Evolutionary conservation across 331 rosid genomes (phyloP).

Genomic region (Quercus tomentella): DNA sequence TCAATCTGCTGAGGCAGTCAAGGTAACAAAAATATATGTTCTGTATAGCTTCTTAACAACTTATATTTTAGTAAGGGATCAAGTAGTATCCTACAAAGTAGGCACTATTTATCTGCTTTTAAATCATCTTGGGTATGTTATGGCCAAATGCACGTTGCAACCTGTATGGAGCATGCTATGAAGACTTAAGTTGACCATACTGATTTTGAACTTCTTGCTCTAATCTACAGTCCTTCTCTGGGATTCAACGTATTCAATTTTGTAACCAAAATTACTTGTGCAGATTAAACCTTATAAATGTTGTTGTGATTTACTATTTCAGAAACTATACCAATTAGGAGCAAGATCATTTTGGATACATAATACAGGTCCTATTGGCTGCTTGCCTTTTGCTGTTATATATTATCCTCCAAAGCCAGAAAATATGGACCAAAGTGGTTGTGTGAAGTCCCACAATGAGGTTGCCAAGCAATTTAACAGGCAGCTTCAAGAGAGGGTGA

Average conservation of each 20-base stretch:
- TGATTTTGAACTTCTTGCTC: background rate
- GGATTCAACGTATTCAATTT: background rate
- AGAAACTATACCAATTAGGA: slow-evolving; percentile 28
- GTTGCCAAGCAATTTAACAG: slow-evolving; percentile 20
- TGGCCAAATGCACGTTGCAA: background rate
- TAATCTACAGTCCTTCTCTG: background rate
- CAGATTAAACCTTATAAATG: background rate
- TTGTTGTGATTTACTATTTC: background rate
- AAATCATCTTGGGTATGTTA: background rate
- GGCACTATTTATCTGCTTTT: background rate
- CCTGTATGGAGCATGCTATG: background rate
- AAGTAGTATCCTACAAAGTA: background rate
- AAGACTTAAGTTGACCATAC: background rate
- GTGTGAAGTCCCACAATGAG: slow-evolving; percentile 20
- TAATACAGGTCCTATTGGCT: slow-evolving; percentile 29
- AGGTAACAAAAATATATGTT: slow-evolving; percentile 7
- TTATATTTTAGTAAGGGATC: too few relatives aligned
- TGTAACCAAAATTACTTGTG: background rate
- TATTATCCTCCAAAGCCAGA: slow-evolving; percentile 8
- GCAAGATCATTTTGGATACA: slow-evolving; percentile 24
- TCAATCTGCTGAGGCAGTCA: slow-evolving; percentile 11
- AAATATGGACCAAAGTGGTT: slow-evolving; percentile 16
- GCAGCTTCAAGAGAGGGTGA: slow-evolving; percentile 12
- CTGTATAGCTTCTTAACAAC: background rate
- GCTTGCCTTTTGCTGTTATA: slow-evolving; percentile 14